Conservation (phyloP, 2,329 filamentous ascomycete genomes). For the Stemphylium beticola region DNA sequence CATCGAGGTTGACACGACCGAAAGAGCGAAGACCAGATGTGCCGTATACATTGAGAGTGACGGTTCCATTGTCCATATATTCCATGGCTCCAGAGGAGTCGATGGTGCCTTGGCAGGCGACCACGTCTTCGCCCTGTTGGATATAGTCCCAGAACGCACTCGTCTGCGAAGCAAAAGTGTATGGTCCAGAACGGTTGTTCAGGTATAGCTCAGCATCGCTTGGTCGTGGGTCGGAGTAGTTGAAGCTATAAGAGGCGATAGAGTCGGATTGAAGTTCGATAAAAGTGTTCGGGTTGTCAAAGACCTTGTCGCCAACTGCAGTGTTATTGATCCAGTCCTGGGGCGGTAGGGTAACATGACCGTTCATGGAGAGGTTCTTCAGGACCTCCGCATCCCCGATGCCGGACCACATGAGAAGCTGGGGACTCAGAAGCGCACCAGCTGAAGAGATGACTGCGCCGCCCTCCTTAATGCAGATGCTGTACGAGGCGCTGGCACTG, state of each 20-base stretch:
- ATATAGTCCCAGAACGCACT: constrained; percentile 61
- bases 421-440: constrained; percentile 46
- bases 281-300: constrained; percentile 64
- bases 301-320: constrained; percentile 58
- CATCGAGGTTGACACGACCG: constrained; percentile 56
- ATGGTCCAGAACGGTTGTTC: constrained; percentile 57
- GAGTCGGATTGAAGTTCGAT: constrained; percentile 55
- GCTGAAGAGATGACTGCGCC: constrained; percentile 42
- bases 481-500: constrained; percentile 39
- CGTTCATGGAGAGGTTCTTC: constrained; percentile 43
- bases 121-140: constrained; percentile 51
- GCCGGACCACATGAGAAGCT: constrained; percentile 50
- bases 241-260: constrained; percentile 57
- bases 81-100: constrained; percentile 55
- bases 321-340: constrained; percentile 59
- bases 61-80: constrained; percentile 53
- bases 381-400: constrained; percentile 39
- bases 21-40: constrained; percentile 61
- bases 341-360: constrained; percentile 43
- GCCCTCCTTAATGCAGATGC: constrained; percentile 29
- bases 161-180: constrained; percentile 61
- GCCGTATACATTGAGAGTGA: constrained; percentile 64
- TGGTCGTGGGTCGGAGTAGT: constrained; percentile 53
- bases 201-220: constrained; percentile 57
- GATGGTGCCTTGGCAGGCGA: constrained; percentile 61